Conservation (phyloP, 2,329 filamentous ascomycete genomes). For the Aureobasidium sp. region DNA sequence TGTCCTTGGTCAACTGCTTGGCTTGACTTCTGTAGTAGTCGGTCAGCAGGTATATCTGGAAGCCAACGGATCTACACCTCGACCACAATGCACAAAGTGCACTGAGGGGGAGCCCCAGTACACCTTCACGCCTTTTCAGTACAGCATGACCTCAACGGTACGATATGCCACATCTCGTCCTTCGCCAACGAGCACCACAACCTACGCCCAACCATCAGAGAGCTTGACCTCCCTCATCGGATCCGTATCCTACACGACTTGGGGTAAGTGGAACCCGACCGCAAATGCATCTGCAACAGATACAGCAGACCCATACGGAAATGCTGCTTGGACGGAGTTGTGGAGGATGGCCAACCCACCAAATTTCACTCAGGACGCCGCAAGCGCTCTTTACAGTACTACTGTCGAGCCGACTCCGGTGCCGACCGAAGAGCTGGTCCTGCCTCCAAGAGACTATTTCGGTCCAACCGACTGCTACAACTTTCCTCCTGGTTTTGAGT, state of each 20-base stretch:
- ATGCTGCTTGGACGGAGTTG: constrained; percentile 18
- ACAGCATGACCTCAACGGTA: constrained; percentile 35
- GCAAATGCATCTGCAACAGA: constrained; percentile 31
- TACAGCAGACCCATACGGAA: constrained; percentile 4
- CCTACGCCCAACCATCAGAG: constrained; percentile 32
- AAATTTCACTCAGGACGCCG: constrained; percentile 34
- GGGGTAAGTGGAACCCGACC: constrained; percentile 37
- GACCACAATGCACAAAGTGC: constrained; percentile 24
- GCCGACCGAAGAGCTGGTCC: constrained; percentile 47
- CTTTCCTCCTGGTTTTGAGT: constrained; percentile 43
- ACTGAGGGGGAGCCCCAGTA: constrained; percentile 25
- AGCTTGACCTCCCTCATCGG: constrained; percentile 32
- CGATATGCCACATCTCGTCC: constrained; percentile 33
- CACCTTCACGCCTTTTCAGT: constrained; percentile 28
- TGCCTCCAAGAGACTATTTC: constrained; percentile 49
- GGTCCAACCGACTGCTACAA: constrained; percentile 42
- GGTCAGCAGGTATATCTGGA: constrained; percentile 32
- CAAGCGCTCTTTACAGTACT: constrained; percentile 27
- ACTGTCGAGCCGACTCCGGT: constrained; percentile 51
- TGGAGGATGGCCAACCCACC: constrained; percentile 31
- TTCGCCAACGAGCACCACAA: constrained; percentile 28
- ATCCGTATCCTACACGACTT: constrained; percentile 33
- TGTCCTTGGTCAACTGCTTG: background rate
- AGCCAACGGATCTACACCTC: constrained; percentile 24
- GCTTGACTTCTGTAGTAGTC: background rate